Evolutionary conservation across 352 stramenopile genomes (phyloP).

Genomic region (Ochromonadaceae sp.): DNA sequence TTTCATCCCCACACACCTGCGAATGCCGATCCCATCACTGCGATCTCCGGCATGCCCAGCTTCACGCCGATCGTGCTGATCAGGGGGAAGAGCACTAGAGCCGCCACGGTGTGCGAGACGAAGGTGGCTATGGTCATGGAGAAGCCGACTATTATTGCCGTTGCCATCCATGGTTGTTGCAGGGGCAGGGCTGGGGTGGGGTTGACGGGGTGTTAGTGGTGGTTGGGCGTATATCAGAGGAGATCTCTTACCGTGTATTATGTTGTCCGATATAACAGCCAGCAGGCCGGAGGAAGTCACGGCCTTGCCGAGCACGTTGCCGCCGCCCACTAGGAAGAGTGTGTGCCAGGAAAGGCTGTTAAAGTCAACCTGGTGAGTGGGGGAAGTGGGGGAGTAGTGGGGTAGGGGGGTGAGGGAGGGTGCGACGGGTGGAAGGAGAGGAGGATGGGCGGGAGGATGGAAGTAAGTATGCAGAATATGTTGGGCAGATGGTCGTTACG

Average conservation of each 20-base stretch:
- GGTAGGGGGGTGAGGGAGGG: neutral
- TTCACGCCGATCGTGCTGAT: slow-evolving; percentile 44
- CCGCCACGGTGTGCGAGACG: slow-evolving; percentile 73
- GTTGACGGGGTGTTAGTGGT: slow-evolving; percentile 13
- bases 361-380: slow-evolving; percentile 60
- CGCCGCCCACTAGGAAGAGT: slow-evolving; percentile 69
- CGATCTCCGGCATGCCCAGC: slow-evolving; percentile 27
- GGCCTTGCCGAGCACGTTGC: slow-evolving; percentile 71
- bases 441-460: neutral
- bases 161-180: slow-evolving; percentile 61
- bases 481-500: slow-evolving; percentile 8
- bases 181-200: slow-evolving; percentile 34
- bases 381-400: neutral
- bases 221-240: neutral
- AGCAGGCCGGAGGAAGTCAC: slow-evolving; percentile 27
- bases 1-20: slow-evolving; percentile 36
- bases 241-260: neutral
- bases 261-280: slow-evolving; percentile 24
- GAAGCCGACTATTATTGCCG: slow-evolving; percentile 58
- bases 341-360: slow-evolving; percentile 84
- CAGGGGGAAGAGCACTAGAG: slow-evolving; percentile 72
- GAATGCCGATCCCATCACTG: slow-evolving; percentile 13
- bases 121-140: slow-evolving; percentile 73
- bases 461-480: slow-evolving; percentile 4
- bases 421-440: neutral